phyloP scores from a whole-genome alignment of 1,284 basidiomycete genomes.

The Agaricales sp. region DNA sequence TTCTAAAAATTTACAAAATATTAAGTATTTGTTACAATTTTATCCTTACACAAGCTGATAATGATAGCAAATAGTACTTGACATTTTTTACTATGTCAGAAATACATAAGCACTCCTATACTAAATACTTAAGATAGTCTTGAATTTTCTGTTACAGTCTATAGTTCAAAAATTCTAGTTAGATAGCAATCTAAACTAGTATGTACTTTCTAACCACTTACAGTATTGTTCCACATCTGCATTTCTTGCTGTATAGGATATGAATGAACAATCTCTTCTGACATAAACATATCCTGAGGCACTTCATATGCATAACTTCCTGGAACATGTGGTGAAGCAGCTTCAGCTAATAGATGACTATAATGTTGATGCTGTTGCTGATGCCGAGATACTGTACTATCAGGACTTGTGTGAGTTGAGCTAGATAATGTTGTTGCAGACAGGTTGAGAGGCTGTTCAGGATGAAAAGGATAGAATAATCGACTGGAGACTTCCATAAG shows the following conservation, averaged over 20 bases:
- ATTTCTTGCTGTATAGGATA: conserved; percentile 19
- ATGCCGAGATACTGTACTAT: conserved; percentile 13
- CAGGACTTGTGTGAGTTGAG: conserved; percentile 12
- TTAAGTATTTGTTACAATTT: too few relatives aligned
- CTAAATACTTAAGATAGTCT: too few relatives aligned
- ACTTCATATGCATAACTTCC: conserved; percentile 43
- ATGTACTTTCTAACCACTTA: too few relatives aligned
- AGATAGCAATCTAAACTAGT: too few relatives aligned
- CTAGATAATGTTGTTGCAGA: conserved; percentile 19
- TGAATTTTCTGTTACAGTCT: too few relatives aligned
- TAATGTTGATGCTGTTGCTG: conserved; percentile 34
- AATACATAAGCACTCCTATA: too few relatives aligned
- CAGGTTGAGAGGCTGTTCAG: conserved; percentile 27
- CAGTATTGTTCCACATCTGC: conserved; percentile 32
- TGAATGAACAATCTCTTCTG: conserved; percentile 48
- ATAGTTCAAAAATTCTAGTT: too few relatives aligned
- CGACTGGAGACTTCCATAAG: conserved; percentile 53
- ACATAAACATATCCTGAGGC: conserved; percentile 48
- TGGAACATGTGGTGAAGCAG: conserved; percentile 34
- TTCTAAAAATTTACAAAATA: too few relatives aligned
- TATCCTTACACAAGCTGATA: too few relatives aligned
- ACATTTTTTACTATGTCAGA: too few relatives aligned
- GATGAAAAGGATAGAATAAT: conserved; percentile 68
- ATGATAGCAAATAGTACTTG: too few relatives aligned
- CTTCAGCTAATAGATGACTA: conserved; percentile 45